Evolutionary conservation across 208 protist species (phyloP), one percentile per base, ranked within the genome.

Genomic region (Leishmania tarentolae): DNA sequence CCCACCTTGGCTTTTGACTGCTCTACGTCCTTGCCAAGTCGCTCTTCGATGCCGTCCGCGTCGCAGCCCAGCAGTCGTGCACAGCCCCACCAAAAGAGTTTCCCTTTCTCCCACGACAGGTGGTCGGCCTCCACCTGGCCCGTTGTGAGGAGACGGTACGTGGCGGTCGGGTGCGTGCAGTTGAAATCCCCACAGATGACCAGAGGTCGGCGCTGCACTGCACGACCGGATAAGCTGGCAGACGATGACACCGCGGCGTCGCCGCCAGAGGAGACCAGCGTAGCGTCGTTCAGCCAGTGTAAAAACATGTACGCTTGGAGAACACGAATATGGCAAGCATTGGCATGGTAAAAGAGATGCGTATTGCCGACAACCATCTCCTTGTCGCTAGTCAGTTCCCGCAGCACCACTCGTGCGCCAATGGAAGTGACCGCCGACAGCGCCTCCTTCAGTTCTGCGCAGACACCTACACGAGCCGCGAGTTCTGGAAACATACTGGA

Each of bases 291-390:
- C 56, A 97, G 47, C 65, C 73, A 81, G 53, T 91, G 57, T 37
- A 97, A 57, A 70, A 97, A 61, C 84, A 97, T 89, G 79, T 89
- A 93, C 35, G 79, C 75, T 76, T 98, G 96, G n/a, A 98, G 75
- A n/a, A 95, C 79, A 69, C 96, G 96, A 77, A 98, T 92, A 82
- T 98, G 96, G 74, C 93, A 96, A 3, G 87, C 96, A 66, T 96
- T 95, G 44, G 96, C 90, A 79, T 97, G 96, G 84, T 92, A 98
- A 83, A 97, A 98, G 53, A 98, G 88, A 83, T 98, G 96, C 35
- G 96, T 98, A 87, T 97, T 98, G 61, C 90, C 94, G 31, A 97
- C 79, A 2, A 98, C 83, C 6, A 98, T 15, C 61, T 91, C 81
- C 71, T 86, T 80, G 2, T 86, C 82, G 21, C 87, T 94, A 0